phyloP scores from a whole-genome alignment of 1,284 basidiomycete genomes.

The Singerocomus inundabilis region DNA sequence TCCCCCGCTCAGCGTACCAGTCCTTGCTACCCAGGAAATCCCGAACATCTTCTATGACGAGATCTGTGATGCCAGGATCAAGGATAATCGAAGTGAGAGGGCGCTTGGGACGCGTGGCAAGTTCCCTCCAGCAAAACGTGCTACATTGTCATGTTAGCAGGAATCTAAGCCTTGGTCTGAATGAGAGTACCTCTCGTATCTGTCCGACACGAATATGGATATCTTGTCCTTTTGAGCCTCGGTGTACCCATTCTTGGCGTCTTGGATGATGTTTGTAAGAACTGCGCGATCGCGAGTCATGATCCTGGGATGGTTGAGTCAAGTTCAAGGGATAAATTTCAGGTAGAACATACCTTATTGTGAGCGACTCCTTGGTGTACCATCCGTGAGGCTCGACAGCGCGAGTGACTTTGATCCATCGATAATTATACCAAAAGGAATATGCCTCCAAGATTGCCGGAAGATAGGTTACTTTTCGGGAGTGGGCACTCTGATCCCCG shows the following conservation, averaged over 20 bases:
- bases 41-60: conserved; percentile 61
- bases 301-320: conserved; percentile 40
- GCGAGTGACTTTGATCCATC: conserved; percentile 46
- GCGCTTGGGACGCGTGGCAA: conserved; percentile 61
- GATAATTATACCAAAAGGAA: conserved; percentile 48
- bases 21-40: conserved; percentile 64
- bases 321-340: not conserved
- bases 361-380: conserved; percentile 23
- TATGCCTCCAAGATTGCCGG: conserved; percentile 46
- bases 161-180: not conserved
- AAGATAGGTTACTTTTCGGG: conserved; percentile 45
- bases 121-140: conserved; percentile 45
- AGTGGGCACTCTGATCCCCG: conserved; percentile 23
- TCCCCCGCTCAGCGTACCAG: conserved; percentile 68
- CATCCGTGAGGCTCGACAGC: conserved; percentile 18
- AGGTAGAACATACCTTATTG: conserved; percentile 19
- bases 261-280: conserved; percentile 50
- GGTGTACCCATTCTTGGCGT: conserved; percentile 54
- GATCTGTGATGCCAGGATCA: conserved; percentile 62
- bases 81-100: conserved; percentile 64
- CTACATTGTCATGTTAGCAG: too few relatives aligned
- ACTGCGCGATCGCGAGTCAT: conserved; percentile 46
- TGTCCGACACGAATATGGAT: conserved; percentile 54
- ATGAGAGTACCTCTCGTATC: conserved; percentile 41
- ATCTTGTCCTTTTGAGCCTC: conserved; percentile 53